Evolutionary conservation across 179 eudicot genomes (phyloP), one percentile per base, ranked within the genome.

Genomic region (Spinacia oleracea): DNA sequence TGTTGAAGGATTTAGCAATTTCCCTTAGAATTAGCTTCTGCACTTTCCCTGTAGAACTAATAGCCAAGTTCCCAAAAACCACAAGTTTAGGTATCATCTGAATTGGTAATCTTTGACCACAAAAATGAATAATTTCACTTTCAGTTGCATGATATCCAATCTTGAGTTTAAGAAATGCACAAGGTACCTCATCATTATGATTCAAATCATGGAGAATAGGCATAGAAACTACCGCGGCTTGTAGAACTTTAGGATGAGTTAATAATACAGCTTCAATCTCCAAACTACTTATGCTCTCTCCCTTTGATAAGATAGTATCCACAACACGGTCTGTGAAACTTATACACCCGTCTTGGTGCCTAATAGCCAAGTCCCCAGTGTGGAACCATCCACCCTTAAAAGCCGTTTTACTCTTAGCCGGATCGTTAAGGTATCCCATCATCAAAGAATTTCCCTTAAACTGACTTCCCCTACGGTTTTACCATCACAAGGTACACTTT

Each of bases 401-500:
- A 9, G 88, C 89, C n/a, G 83, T 90, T 29, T 80, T 66, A 1
- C 92, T 90, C 18, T 88, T 83, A 50, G 75, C 70, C 2, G 25
- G 16, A 73, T 83, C 83, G 29, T 87, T 87, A 6, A 88, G 64
- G 79, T 93, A 93, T 4, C 97, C 97, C 29, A 78, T 86, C 97
- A 93, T 91, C 15, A 93, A 80, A 0, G 89, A 84, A 74, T 91
- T 93, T 14, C 97, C 97, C 68, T 91, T 81, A 62, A 93, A 84
- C 96, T 86, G 29, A 93, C 86, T 84, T 93, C 97, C 0, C 97
- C 97, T 63, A 89, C 81, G 4, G 96, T 93, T 59, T 77, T 83
- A 4, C 85, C 96, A 78, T 93, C 96, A 0, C 81, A 75, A 0
- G 90, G 87, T 6, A 91, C 91, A 58, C 91, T 89, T 75, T 71